phyloP scores from a whole-genome alignment of 208 protist genomes.

The Novymonas esmeraldas region DNA sequence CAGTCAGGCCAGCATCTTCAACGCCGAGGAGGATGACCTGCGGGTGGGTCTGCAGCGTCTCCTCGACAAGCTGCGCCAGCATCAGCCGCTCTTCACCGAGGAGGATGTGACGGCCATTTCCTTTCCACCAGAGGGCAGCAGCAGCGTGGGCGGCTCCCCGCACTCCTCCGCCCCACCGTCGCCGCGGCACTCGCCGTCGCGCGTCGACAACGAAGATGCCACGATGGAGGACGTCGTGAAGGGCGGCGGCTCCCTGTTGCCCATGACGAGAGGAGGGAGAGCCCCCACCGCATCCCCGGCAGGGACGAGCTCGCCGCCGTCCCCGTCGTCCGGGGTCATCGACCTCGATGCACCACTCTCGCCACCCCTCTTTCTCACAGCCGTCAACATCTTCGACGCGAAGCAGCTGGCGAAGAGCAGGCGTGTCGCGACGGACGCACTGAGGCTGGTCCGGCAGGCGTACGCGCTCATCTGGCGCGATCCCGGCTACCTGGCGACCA shows the following conservation, averaged over 20 bases:
- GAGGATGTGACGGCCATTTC: constrained; percentile 80
- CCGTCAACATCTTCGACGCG: constrained; percentile 76
- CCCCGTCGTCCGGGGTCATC: constrained; percentile 25
- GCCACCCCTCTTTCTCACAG: constrained; percentile 51
- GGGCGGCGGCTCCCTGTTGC: neutral
- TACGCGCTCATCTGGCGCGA: constrained; percentile 79
- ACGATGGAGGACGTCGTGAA: neutral
- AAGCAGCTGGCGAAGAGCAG: constrained; percentile 57
- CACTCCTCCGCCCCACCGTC: constrained; percentile 10
- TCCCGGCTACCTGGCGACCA: constrained; percentile 23
- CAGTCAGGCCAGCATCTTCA: constrained; percentile 16
- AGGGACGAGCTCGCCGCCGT: neutral
- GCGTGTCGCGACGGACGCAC: constrained; percentile 53
- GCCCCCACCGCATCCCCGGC: neutral
- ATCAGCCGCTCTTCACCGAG: constrained; percentile 75
- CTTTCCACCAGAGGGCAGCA: constrained; percentile 43
- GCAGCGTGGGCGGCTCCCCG: constrained; percentile 38
- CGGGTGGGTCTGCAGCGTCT: constrained; percentile 59
- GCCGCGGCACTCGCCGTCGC: constrained; percentile 25
- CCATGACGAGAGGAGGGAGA: neutral
- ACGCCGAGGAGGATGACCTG: constrained; percentile 49
- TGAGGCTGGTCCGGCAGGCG: constrained; percentile 72
- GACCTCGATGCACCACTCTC: constrained; percentile 66
- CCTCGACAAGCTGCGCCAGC: constrained; percentile 55
- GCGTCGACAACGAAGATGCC: constrained; percentile 18